Evolutionary conservation across 148 eudicot genomes (phyloP), one percentile per base, ranked within the genome.

Genomic region (Mesembryanthemum crystallinum): DNA sequence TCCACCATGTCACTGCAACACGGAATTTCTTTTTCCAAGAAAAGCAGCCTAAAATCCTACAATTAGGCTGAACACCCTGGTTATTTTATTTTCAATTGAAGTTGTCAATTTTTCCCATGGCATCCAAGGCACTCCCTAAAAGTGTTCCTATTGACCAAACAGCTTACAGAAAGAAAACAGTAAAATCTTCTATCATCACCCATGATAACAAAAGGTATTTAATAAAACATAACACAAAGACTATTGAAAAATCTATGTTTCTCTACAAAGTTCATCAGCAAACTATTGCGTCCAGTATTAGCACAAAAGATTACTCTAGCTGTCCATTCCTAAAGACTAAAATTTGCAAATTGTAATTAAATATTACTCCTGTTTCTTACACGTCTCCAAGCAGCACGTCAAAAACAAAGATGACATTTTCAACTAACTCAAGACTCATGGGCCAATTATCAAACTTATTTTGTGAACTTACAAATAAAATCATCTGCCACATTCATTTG

Each of bases 1-100:
- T 62, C 76, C 58, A 70, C 52, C n/a, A 72, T 27, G 29, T 35
- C 7, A 69, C 21, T 45, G 59, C 58, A n/a, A 69, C 20, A 29
- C 45, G 42, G 52, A 20, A 23, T 25, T 32, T n/a, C n/a, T n/a
- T n/a, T n/a, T n/a, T n/a, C n/a, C 5, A 23, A 62, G 49, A 7
- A 13, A 3, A 43, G 58, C 1, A 39, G 23, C 23, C 21, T 73
- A 52, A 28, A 67, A 25, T 33, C 51, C 54, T 23, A 7, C 7
- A 20, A 3, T 32, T 23, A 15, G 27, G 21, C 11, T 43, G n/a
- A 17, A 25, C 23, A 60, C 7, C 52, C 45, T 3, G 23, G 49
- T 45, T 62, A 29, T 29, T 29, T 28, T 7, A n/a, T 37, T 65
- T 21, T 42, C 69, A 37, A 63, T 45, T 13, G 14, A 45, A 30